These are phyloP conservation scores for Amaranthus tricolor DNA, from an alignment of 179 eudicot genomes.

Conservation along the genomic window DNA sequence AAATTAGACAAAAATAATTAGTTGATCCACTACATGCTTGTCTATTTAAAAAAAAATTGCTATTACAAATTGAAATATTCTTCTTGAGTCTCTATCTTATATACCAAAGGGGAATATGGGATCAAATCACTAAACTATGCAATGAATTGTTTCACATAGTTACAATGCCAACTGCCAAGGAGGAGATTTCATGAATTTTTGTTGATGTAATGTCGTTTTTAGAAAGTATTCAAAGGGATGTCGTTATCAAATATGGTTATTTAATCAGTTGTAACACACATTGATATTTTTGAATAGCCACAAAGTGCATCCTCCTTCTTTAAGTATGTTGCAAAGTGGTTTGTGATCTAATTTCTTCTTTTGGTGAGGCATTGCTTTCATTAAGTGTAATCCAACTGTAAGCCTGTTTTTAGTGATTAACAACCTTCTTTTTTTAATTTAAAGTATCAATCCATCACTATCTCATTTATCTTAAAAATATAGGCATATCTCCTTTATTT, in stretches of 20 bases:
- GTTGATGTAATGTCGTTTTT: background rate
- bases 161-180: too few species aligned
- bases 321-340: slow-evolving; percentile 18
- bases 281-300: slow-evolving; percentile 13
- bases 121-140: too few species aligned
- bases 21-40: too few species aligned
- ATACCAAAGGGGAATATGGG: too few species aligned
- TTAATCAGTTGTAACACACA: slow-evolving; percentile 20
- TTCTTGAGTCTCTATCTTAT: too few species aligned
- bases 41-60: too few species aligned
- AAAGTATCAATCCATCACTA: too few species aligned
- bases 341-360: slow-evolving; percentile 21
- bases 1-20: too few species aligned
- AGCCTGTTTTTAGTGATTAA: slow-evolving; percentile 3
- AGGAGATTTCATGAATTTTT: too few species aligned
- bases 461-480: background rate
- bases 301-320: slow-evolving; percentile 14
- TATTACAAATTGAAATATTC: too few species aligned
- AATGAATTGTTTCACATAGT: too few species aligned
- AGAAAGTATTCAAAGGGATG: slow-evolving; percentile 6
- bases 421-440: background rate
- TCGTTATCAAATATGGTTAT: slow-evolving; percentile 25
- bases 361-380: slow-evolving; percentile 14
- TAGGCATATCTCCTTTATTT: background rate
- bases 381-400: slow-evolving; percentile 25